Conservation (phyloP, 2,329 filamentous ascomycete genomes). For the Didymella sp. region DNA sequence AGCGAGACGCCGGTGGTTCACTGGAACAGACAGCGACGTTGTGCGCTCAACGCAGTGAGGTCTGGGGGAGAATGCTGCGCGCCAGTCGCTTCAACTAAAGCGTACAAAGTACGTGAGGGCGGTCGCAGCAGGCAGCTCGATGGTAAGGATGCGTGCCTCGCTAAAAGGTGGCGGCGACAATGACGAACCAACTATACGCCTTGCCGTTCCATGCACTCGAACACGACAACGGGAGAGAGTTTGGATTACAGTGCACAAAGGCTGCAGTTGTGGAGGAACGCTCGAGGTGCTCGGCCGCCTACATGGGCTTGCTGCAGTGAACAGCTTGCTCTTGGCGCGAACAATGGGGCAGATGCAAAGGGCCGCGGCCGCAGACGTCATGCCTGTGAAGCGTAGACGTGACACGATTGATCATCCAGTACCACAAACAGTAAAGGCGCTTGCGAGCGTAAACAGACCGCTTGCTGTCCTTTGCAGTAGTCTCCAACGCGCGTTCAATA, state of each 20-base stretch:
- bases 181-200: conserved; percentile 7
- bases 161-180: conserved; percentile 45
- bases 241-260: conserved; percentile 8
- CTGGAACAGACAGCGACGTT: conserved; percentile 5
- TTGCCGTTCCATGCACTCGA: conserved; percentile 6
- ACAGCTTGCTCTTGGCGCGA: conserved; percentile 14
- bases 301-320: conserved; percentile 16
- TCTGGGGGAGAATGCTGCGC: conserved; percentile 21
- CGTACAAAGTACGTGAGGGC: conserved; percentile 19
- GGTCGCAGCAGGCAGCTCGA: conserved; percentile 24
- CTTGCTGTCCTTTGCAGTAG: neutral
- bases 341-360: conserved; percentile 10
- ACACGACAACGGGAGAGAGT: conserved; percentile 1
- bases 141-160: conserved; percentile 37
- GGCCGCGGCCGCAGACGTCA: conserved; percentile 17
- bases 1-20: neutral
- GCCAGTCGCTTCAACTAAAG: conserved; percentile 30
- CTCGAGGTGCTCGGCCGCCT: conserved; percentile 9
- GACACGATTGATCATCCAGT: conserved; percentile 1
- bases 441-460: neutral
- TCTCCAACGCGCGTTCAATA: neutral
- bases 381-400: conserved; percentile 9
- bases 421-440: conserved; percentile 2
- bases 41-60: conserved; percentile 13
- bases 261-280: conserved; percentile 10